Evolutionary conservation across 129 eudicot species (phyloP), one percentile per base, ranked within the genome.

Genomic region (Chrysanthemum lavandulifolium): DNA sequence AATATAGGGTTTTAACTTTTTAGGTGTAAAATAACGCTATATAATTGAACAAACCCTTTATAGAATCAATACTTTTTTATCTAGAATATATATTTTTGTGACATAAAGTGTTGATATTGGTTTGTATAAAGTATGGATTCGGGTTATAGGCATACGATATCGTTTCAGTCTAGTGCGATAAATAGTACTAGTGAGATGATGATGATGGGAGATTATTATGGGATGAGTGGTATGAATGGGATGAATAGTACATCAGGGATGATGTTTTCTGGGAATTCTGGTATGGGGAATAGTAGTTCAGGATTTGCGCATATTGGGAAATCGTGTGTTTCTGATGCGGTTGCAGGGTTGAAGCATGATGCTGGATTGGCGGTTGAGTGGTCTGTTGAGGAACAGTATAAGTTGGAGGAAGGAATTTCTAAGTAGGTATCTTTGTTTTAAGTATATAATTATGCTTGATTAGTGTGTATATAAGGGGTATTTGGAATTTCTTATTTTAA

Each of bases 321-420:
- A 74, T 69, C 83, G 14, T 67, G 87, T 50, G 74, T 78, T 71
- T 78, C 97, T 12, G 89, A 91, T 75, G 57, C 84, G 2, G 88
- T 73, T 18, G 82, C 89, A 1, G 91, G 93, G 76, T 78, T 89
- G 59, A 92, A 92, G 78, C 89, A 85, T 36, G 95, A 89, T 18
- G 80, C 88, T 9, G 96, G 95, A 12, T 75, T 85, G 66, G 88
- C 88, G 2, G 96, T 81, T 1, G 95, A 92, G 85, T 92, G 98
- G 98, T 81, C 96, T 45, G 85, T 73, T 56, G 89, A 87, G 60
- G 98, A 92, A 66, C 96, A 92, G 82, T 82, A 74, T 85, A 86
- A 76, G 75, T 76, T 92, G 85, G 90, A 92, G 68, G 91, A 92
- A 84, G 98, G 96, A 65, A 88, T 89, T 79, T 65, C 75, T 67